These are phyloP conservation scores for Brassica cretica DNA, from an alignment of 345 rosid genomes.

Conservation along the genomic window DNA sequence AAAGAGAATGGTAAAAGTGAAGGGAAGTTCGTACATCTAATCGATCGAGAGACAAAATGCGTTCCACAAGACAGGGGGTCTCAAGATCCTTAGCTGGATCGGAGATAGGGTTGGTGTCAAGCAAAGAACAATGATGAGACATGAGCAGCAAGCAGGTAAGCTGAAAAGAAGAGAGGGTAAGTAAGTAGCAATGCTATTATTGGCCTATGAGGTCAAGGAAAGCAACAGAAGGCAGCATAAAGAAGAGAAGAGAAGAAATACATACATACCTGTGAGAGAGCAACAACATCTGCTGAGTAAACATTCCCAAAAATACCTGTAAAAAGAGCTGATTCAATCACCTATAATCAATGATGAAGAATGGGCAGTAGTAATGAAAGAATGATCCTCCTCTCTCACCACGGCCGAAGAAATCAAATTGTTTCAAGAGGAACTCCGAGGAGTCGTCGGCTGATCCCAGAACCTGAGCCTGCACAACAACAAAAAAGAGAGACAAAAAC, in stretches of 20 bases:
- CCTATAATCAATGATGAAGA: neutral
- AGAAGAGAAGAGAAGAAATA: neutral
- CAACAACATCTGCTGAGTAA: constrained; percentile 73
- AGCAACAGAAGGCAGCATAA: neutral
- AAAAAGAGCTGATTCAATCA: constrained; percentile 16
- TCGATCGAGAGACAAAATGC: constrained; percentile 72
- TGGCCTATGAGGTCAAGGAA: constrained; percentile 11
- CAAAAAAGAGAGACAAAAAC: neutral
- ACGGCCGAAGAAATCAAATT: constrained; percentile 77
- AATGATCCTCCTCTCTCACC: constrained; percentile 45
- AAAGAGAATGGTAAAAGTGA: neutral
- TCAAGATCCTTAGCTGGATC: constrained; percentile 52
- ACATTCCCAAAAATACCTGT: constrained; percentile 53
- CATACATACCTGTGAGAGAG: constrained; percentile 57
- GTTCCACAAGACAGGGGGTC: constrained; percentile 53
- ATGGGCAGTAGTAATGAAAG: neutral
- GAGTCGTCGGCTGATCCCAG: constrained; percentile 46
- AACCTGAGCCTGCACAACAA: constrained; percentile 72
- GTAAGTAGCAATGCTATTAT: neutral
- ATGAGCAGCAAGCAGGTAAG: constrained; percentile 75
- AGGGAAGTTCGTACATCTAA: constrained; percentile 56
- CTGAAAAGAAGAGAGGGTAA: constrained; percentile 39
- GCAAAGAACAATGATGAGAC: constrained; percentile 59
- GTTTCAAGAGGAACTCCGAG: constrained; percentile 63
- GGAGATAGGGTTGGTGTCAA: constrained; percentile 61